A percentile compares a stretch with the other conserved stretches of the same genome.
Evolutionary conservation across 306 rosid species (phyloP).

Genomic region (Cicer pinnatifidum): DNA sequence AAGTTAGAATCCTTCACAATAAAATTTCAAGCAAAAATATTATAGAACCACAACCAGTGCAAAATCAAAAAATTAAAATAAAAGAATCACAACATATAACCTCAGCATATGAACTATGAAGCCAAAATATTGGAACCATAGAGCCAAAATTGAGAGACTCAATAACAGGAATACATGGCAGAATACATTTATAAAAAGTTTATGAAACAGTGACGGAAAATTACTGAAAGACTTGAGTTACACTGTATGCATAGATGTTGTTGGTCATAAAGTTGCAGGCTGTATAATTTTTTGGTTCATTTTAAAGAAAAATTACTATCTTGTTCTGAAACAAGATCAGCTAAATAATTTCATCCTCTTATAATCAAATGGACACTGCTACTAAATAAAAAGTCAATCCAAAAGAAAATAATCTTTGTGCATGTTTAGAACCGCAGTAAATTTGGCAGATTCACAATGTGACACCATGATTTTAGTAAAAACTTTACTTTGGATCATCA

Average conservation of each 20-base stretch:
- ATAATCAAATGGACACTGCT: neutral
- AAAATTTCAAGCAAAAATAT: neutral
- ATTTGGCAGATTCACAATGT: too few species aligned
- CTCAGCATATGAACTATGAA: neutral
- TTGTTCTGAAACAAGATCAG: neutral
- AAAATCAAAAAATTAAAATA: neutral
- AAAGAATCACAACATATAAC: constrained; percentile 16
- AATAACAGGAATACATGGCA: neutral
- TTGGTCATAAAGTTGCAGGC: neutral
- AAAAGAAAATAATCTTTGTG: neutral
- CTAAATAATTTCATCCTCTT: constrained; percentile 29
- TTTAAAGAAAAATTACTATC: neutral
- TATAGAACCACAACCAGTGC: constrained; percentile 2
- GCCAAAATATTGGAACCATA: constrained; percentile 11
- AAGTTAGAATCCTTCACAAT: neutral
- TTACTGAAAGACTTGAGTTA: neutral
- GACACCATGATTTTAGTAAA: too few species aligned
- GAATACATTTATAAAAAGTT: neutral
- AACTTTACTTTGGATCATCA: too few species aligned
- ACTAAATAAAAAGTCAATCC: constrained; percentile 2
- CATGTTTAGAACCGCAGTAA: too few species aligned
- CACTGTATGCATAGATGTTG: neutral
- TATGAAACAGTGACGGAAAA: neutral
- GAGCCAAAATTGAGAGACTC: neutral
- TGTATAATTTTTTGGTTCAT: neutral